Conservation (phyloP, 306 rosid genomes). For the Begonia masoniana region DNA sequence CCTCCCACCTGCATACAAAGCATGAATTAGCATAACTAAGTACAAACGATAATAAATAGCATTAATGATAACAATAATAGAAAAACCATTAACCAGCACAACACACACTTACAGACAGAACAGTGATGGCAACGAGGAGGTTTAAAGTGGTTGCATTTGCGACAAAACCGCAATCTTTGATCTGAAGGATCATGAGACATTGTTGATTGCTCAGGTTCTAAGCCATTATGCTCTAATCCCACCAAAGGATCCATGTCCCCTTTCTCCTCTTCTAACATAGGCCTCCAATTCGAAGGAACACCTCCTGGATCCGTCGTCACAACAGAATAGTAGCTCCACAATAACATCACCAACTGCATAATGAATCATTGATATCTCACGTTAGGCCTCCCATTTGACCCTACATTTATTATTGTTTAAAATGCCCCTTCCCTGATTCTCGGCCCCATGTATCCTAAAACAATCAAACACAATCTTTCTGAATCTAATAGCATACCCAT, state of each 20-base stretch:
- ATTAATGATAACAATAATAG: background rate
- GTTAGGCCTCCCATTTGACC: too few species aligned
- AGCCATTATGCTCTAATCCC: constrained; percentile 18
- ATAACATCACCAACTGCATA: constrained; percentile 65
- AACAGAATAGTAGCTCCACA: constrained; percentile 70
- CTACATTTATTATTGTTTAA: too few species aligned
- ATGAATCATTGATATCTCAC: constrained; percentile 5
- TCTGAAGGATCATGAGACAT: constrained; percentile 14
- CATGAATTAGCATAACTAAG: constrained; percentile 9
- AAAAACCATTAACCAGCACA: background rate
- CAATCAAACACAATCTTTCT: too few species aligned
- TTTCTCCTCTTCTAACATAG: constrained; percentile 38
- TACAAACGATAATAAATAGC: background rate
- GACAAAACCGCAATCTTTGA: constrained; percentile 45
- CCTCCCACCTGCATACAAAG: constrained; percentile 49
- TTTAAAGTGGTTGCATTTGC: constrained; percentile 64
- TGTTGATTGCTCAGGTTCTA: constrained; percentile 12
- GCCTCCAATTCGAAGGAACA: constrained; percentile 61
- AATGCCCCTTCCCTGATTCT: background rate
- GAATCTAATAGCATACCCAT: too few species aligned
- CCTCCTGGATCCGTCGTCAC: constrained; percentile 54
- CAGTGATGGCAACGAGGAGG: constrained; percentile 81
- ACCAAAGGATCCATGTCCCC: constrained; percentile 33
- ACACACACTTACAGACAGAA: constrained; percentile 56
- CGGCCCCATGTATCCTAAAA: too few species aligned